A percentile compares a stretch with the other conserved stretches of the same genome.
Evolutionary conservation across 1,139 yeast genomes (phyloP).

Genomic region (Geotrichum macrosporum): DNA sequence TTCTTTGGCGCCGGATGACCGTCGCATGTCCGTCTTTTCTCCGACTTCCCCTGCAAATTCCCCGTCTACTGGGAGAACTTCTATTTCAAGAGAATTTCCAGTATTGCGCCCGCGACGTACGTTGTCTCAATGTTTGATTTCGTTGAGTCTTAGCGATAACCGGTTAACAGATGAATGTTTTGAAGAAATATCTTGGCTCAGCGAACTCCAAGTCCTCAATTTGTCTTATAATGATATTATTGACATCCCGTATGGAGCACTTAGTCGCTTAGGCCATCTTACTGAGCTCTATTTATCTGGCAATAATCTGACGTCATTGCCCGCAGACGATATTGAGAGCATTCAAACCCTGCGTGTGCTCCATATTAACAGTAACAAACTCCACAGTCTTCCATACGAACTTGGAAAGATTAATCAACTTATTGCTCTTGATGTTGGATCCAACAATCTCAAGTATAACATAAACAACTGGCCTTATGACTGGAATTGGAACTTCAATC

Average conservation of each 20-base stretch:
- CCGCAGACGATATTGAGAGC: constrained; percentile 76
- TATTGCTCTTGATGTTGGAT: constrained; percentile 81
- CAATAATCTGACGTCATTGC: constrained; percentile 69
- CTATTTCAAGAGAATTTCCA: too few species aligned
- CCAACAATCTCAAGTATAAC: constrained; percentile 84
- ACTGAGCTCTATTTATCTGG: constrained; percentile 77
- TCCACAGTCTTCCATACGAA: constrained; percentile 87
- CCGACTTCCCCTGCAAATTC: constrained; percentile 1
- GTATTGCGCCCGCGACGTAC: constrained; percentile 17
- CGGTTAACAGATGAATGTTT: constrained; percentile 75
- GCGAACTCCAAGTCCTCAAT: constrained; percentile 60
- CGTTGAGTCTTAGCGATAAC: constrained; percentile 74
- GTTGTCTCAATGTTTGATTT: constrained; percentile 44
- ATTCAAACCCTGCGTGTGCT: constrained; percentile 57
- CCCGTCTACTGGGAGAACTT: too few species aligned
- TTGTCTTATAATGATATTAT: constrained; percentile 77
- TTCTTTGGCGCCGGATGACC: constrained; percentile 16
- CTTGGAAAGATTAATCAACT: constrained; percentile 65
- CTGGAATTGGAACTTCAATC: constrained; percentile 95
- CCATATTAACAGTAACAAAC: constrained; percentile 74
- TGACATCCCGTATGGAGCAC: constrained; percentile 73
- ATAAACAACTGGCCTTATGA: constrained; percentile 93
- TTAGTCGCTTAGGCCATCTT: constrained; percentile 54
- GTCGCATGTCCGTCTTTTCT: constrained; percentile 8
- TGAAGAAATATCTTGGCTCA: constrained; percentile 58